phyloP scores from a whole-genome alignment of 768 basidiomycete species.

The Steccherinum ochraceum region DNA sequence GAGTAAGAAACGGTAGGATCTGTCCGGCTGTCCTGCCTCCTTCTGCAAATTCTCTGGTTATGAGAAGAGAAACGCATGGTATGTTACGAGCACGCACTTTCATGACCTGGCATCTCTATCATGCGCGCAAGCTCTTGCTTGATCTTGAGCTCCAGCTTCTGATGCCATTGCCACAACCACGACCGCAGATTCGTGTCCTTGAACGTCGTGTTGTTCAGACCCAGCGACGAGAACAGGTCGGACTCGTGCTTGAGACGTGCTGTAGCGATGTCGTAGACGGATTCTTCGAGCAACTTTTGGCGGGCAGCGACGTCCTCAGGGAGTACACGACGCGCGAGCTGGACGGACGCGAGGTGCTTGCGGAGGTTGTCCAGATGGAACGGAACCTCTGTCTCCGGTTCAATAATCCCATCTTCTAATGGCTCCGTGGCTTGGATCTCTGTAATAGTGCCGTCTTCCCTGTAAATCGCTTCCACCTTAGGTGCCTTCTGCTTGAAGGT shows the following conservation, averaged over 20 bases:
- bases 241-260: constrained; percentile 62
- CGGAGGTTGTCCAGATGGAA: constrained; percentile 74
- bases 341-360: constrained; percentile 57
- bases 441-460: constrained; percentile 14
- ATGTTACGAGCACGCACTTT: constrained; percentile 8
- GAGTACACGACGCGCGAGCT: constrained; percentile 55
- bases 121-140: constrained; percentile 41
- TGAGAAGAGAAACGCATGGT: neutral
- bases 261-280: constrained; percentile 78
- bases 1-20: constrained; percentile 65
- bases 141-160: constrained; percentile 45
- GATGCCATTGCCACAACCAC: constrained; percentile 90
- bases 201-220: constrained; percentile 41
- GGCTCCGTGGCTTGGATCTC: constrained; percentile 17
- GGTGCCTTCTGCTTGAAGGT: constrained; percentile 12
- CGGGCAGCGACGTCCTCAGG: constrained; percentile 64
- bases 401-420: constrained; percentile 12
- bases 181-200: constrained; percentile 47
- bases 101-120: constrained; percentile 27
- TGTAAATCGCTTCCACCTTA: constrained; percentile 11
- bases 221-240: constrained; percentile 50
- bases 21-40: constrained; percentile 13
- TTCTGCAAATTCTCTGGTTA: neutral
- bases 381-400: constrained; percentile 41
- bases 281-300: constrained; percentile 78